Evolutionary conservation across 2,329 filamentous ascomycete genomes (phyloP).

Genomic region (Aureobasidium sp.): DNA sequence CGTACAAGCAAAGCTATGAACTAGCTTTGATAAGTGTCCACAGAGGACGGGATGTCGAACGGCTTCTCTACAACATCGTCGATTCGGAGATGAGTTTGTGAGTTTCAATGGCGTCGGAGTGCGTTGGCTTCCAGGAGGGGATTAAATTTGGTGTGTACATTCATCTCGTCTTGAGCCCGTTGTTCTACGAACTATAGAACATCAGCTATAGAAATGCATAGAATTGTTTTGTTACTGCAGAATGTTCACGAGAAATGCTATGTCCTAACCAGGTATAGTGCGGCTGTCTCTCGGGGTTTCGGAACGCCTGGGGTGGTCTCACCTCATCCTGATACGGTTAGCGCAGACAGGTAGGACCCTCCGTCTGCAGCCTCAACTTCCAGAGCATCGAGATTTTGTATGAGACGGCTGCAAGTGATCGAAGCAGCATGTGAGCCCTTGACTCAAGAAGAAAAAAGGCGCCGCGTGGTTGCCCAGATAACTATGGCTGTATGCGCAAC

Average conservation of each 20-base stretch:
- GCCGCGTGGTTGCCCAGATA: not conserved
- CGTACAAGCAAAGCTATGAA: no score
- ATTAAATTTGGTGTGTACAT: not conserved
- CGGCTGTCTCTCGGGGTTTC: slow-evolving; percentile 1
- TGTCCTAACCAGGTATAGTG: not conserved
- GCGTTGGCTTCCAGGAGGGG: not conserved
- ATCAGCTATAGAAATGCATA: not conserved
- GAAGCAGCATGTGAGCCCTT: not conserved
- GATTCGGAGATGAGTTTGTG: not conserved
- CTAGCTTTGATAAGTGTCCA: no score
- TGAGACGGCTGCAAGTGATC: not conserved
- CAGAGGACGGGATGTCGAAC: no score
- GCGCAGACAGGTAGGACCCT: not conserved
- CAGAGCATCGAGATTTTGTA: not conserved
- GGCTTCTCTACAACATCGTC: not conserved
- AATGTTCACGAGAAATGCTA: not conserved
- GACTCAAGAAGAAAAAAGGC: not conserved
- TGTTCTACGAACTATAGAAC: not conserved
- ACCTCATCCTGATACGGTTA: not conserved
- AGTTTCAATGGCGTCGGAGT: not conserved
- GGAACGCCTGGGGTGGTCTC: not conserved
- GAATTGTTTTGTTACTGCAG: not conserved
- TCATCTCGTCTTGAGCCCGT: not conserved
- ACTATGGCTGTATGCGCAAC: not conserved
- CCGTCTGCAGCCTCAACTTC: not conserved